These are phyloP conservation scores for Microdochium nivale DNA, from an alignment of 2,329 filamentous ascomycete species.

Conservation along the genomic window DNA sequence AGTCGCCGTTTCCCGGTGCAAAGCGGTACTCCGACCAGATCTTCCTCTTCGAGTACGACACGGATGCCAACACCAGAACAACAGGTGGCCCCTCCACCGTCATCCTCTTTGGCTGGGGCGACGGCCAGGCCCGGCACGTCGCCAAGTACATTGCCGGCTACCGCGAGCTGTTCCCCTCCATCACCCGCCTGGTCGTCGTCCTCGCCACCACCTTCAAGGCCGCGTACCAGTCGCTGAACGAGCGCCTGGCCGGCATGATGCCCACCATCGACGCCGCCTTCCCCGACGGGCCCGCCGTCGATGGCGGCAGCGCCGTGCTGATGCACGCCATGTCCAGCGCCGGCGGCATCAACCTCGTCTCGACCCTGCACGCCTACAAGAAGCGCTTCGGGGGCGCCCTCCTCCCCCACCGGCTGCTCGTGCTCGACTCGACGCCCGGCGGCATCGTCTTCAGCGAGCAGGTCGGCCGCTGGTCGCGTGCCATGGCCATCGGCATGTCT, in stretches of 20 bases:
- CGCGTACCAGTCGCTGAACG: constrained; percentile 31
- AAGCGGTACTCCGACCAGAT: constrained; percentile 36
- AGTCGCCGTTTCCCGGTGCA: constrained; percentile 31
- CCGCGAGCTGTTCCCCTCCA: constrained; percentile 36
- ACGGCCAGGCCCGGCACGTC: constrained; percentile 44
- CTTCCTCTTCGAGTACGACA: constrained; percentile 29
- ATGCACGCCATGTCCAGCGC: constrained; percentile 51
- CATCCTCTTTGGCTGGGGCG: constrained; percentile 50
- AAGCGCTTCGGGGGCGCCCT: constrained; percentile 23
- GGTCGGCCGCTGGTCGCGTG: constrained; percentile 40
- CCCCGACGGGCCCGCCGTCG: constrained; percentile 7
- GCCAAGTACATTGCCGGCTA: constrained; percentile 47
- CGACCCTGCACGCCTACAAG: constrained; percentile 37
- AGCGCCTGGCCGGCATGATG: constrained; percentile 34
- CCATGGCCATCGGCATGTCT: constrained; percentile 41
- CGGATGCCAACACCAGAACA: constrained; percentile 2
- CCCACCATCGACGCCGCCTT: constrained; percentile 33
- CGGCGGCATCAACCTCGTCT: constrained; percentile 43
- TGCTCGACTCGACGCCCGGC: constrained; percentile 46
- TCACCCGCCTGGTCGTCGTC: constrained; percentile 39
- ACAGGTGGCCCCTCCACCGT: constrained; percentile 32
- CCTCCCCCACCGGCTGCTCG: constrained; percentile 38
- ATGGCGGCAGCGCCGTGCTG: constrained; percentile 29
- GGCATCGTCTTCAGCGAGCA: constrained; percentile 31
- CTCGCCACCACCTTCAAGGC: constrained; percentile 40